phyloP scores from a whole-genome alignment of 1,139 yeast genomes.

The Yamadazyma atlantica region DNA sequence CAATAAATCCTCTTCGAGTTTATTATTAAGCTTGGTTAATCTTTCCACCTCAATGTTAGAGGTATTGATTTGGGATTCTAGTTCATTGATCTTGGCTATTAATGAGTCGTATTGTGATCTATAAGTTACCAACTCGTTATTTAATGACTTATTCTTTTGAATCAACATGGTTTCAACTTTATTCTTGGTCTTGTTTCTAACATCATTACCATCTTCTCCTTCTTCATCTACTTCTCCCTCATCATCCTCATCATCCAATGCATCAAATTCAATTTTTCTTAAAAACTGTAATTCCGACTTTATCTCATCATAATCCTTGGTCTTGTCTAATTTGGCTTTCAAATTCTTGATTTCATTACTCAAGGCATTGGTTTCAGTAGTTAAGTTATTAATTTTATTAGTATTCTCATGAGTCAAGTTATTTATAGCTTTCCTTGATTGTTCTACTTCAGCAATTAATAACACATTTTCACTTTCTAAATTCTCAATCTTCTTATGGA shows the following conservation, averaged over 20 bases:
- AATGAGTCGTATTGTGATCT: conserved; percentile 52
- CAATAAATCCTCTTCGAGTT: conserved; percentile 70
- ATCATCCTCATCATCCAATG: conserved; percentile 28
- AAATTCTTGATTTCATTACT: conserved; percentile 51
- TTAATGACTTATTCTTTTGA: conserved; percentile 59
- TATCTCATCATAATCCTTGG: conserved; percentile 71
- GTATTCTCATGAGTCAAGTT: conserved; percentile 34
- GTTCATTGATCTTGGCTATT: conserved; percentile 31
- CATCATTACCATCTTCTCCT: conserved; percentile 13
- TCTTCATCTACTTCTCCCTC: conserved; percentile 22
- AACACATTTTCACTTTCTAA: conserved; percentile 68
- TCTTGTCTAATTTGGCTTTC: conserved; percentile 43
- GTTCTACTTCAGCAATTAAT: conserved; percentile 63
- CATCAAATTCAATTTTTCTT: conserved; percentile 74
- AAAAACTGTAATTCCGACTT: conserved; percentile 72
- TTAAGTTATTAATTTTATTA: conserved; percentile 30
- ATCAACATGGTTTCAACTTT: conserved; percentile 51
- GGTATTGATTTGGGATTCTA: conserved; percentile 39
- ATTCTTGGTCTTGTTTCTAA: conserved; percentile 16
- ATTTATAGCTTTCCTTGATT: conserved; percentile 37
- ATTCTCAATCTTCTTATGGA: conserved; percentile 46
- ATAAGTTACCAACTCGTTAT: conserved; percentile 56
- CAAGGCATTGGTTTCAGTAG: conserved; percentile 49
- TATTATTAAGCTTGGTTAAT: conserved; percentile 47
- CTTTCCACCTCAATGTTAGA: conserved; percentile 35